Conservation (phyloP, 176 grass and related monocot genomes). For the Microstegium vimineum region DNA sequence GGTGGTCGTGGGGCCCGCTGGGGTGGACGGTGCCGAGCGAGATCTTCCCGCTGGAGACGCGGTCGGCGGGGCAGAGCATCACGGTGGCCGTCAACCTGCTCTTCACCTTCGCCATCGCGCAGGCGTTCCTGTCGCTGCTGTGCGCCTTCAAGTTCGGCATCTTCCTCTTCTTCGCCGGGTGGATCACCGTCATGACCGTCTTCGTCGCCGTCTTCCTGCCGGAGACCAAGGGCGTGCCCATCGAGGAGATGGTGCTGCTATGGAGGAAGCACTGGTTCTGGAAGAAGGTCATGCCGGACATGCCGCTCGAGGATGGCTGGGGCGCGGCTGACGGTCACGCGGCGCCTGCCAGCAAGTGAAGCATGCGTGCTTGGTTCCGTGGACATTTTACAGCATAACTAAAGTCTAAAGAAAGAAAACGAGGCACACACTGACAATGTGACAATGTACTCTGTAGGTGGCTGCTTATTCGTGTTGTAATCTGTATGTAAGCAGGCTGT, state of each 20-base stretch:
- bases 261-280: constrained; percentile 97
- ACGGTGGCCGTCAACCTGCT: constrained; percentile 79
- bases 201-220: constrained; percentile 74
- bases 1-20: constrained; percentile 89
- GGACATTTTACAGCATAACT: not conserved
- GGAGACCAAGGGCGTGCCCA: constrained; percentile 87
- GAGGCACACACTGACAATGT: not conserved
- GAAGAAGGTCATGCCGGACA: constrained; percentile 54
- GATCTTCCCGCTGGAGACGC: constrained; percentile 87
- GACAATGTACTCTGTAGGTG: not conserved
- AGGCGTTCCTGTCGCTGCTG: constrained; percentile 70
- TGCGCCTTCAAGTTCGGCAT: constrained; percentile 82
- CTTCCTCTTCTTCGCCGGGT: constrained; percentile 87
- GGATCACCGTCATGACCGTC: constrained; percentile 76
- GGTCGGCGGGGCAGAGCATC: constrained; percentile 95
- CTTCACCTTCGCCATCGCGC: constrained; percentile 76
- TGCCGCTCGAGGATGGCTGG: constrained; percentile 39
- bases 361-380: not conserved
- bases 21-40: constrained; percentile 94
- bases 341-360: not conserved
- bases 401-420: no score
- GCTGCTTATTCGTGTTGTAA: not conserved
- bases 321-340: not conserved
- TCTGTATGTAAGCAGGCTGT: not conserved
- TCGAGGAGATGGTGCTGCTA: constrained; percentile 81